These are phyloP conservation scores for Sanguinoderma infundibulare DNA, from an alignment of 1,284 basidiomycete species.

Conservation along the genomic window DNA sequence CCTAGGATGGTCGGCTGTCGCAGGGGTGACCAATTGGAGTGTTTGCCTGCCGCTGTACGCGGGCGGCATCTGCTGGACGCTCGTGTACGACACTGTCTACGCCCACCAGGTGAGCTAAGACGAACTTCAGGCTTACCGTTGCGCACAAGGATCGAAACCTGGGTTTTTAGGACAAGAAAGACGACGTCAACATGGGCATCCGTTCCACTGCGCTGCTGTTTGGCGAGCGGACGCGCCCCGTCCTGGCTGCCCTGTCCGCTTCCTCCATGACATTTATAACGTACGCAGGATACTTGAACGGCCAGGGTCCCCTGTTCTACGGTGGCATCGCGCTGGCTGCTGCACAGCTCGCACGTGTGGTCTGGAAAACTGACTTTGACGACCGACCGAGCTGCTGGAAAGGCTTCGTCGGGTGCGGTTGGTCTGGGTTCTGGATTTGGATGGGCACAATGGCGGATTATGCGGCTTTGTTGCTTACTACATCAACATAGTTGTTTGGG, in stretches of 20 bases:
- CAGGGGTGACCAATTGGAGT: slow-evolving; percentile 82
- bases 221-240: slow-evolving; percentile 74
- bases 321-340: slow-evolving; percentile 77
- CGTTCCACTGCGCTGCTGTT: slow-evolving; percentile 95
- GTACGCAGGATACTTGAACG: slow-evolving; percentile 81
- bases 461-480: slow-evolving; percentile 34
- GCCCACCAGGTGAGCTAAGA: slow-evolving; percentile 82
- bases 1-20: slow-evolving; percentile 95
- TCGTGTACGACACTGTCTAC: slow-evolving; percentile 98
- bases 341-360: slow-evolving; percentile 81
- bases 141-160: not conserved
- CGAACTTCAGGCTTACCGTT: too few relatives aligned
- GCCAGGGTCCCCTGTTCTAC: slow-evolving; percentile 82
- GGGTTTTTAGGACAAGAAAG: slow-evolving; percentile 82
- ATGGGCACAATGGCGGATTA: slow-evolving; percentile 86
- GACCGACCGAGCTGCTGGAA: slow-evolving; percentile 87
- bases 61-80: slow-evolving; percentile 91
- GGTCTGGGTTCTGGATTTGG: slow-evolving; percentile 90
- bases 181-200: slow-evolving; percentile 90
- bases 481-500: not conserved
- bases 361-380: slow-evolving; percentile 83
- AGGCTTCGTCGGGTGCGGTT: slow-evolving; percentile 89
- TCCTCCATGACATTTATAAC: slow-evolving; percentile 79
- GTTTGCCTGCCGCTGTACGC: slow-evolving; percentile 90
- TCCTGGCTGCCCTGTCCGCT: slow-evolving; percentile 78